Evolutionary conservation across 1,139 yeast species (phyloP), one percentile per base, ranked within the genome.

Genomic region (Diutina pseudorugosa): DNA sequence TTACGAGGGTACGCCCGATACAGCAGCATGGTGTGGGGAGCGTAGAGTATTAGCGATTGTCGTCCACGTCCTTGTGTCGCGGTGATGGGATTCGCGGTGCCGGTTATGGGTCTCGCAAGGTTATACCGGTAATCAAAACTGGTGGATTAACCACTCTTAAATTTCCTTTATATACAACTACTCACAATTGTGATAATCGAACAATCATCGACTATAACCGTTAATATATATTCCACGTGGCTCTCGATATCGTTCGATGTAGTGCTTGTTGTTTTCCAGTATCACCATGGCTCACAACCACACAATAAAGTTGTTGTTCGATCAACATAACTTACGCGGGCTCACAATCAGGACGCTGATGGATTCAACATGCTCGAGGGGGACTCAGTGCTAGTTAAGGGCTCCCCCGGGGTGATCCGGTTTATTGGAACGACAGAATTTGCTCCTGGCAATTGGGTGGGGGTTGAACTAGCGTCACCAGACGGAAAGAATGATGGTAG

Each of bases 401-500:
- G 72, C 12, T 66, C 68, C 11, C 50, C 57, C 0, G 89, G 87
- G 0, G 58, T 62, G 0, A 72, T 83, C 1, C 64, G 75, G 51
- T 83, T 63, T 59, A 56, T 75, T 2, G 90, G 89, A 0, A 55
- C 60, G 23, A 80, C 88, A 0, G 59, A 75, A 51, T 83, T 83
- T 66, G 82, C 87, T 2, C 68, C 75, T 0, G 90, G 89, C 0
- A 60, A 58, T 1, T 91, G 98, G 98, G 72, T 83, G 12, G 98
- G 97, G 0, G 73, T 91, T 3, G 89, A 84, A 59, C 72, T 89
- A 41, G 80, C 77, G 33, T 68, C 69, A 14, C 79, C 85, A 0
- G 62, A 61, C 0, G 98, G 97, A 1, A 86, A 83, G 65, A 89
- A 91, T 60, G 79, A 90, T 60, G 98, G 98, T 0, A 68, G 83